Evolutionary conservation across 2,329 filamentous ascomycete genomes (phyloP), one percentile per base, ranked within the genome.

Genomic region (Kalmusia sp.): DNA sequence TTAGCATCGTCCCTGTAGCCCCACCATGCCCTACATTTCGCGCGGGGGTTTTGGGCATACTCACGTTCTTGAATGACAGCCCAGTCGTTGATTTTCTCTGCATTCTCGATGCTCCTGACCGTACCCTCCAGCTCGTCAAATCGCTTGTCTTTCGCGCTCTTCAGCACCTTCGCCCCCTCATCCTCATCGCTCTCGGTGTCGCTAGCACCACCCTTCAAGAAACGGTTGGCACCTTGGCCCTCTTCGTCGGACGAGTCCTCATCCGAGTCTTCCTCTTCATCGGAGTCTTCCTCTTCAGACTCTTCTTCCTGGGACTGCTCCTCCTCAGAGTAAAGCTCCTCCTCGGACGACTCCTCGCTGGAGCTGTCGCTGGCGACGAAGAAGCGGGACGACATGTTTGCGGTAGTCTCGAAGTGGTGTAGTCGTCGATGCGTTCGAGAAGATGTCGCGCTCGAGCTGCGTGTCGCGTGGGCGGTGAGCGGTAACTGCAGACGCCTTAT

Each of bases 121-220:
- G 88, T 96, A 55, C 86, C 85, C 76, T 99, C 93, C 56, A 99
- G 84, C 78, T 98, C 96, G 72, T 97, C 93, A 63, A 92, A 84
- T 58, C 95, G 87, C 85, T 99, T 99, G 82, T 98, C 92, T 80
- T 98, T 98, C 70, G 93, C 93, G 77, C 92, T 97, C 85, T 96
- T 97, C 71, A 98, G 90, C 68, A 95, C 87, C 69, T 89, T 91
- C 61, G 88, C 87, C 63, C 87, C 86, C 62, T 97, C 93, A 61
- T 95, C 91, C 61, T 95, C 93, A 73, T 92, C 93, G 68, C 83
- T 87, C 52, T 92, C 88, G 61, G 93, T 90, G 68, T 88, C 91
- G 45, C 95, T 92, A 54, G 86, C 84, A 63, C 85, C 87, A 66
- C 88, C 85, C 71, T 82, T 87, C 84, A 98, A 87, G 88, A 99